Conservation (phyloP, 2,329 filamentous ascomycete species). For the Fusarium caatingaense region DNA sequence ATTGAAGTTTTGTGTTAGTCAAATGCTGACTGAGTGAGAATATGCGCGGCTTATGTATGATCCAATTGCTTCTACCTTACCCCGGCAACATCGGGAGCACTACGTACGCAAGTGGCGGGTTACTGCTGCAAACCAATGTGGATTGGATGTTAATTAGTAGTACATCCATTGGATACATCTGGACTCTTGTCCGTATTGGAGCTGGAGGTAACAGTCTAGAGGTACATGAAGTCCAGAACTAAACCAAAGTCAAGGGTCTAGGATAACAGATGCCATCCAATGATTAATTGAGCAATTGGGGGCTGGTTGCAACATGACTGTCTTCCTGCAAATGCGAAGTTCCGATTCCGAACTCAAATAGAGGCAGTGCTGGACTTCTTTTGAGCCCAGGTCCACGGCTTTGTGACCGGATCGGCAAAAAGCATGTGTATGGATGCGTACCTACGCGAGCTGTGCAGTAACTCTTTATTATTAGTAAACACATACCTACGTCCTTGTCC, state of each 20-base stretch:
- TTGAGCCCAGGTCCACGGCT: not conserved
- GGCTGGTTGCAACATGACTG: not conserved
- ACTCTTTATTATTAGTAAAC: not conserved
- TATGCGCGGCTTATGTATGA: constrained; percentile 29
- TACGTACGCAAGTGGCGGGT: constrained; percentile 42
- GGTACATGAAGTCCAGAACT: not conserved
- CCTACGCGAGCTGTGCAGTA: not conserved
- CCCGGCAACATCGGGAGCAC: constrained; percentile 37
- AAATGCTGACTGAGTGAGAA: constrained; percentile 23
- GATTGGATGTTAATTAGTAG: not conserved
- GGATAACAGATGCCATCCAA: not conserved
- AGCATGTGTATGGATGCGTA: not conserved
- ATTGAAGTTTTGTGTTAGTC: not conserved
- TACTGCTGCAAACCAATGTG: not conserved
- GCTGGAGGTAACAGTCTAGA: not conserved
- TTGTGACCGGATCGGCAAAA: not conserved
- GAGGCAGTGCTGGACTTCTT: not conserved
- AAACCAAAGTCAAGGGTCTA: not conserved
- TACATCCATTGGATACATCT: not conserved
- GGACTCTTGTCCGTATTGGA: not conserved
- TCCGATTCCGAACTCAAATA: not conserved
- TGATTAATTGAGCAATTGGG: not conserved
- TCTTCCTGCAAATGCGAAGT: not conserved
- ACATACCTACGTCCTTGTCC: not conserved
- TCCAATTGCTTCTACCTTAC: not conserved